Evolutionary conservation across 768 basidiomycete genomes (phyloP), one percentile per base, ranked within the genome.

Genomic region (Agaricus subrufescens): DNA sequence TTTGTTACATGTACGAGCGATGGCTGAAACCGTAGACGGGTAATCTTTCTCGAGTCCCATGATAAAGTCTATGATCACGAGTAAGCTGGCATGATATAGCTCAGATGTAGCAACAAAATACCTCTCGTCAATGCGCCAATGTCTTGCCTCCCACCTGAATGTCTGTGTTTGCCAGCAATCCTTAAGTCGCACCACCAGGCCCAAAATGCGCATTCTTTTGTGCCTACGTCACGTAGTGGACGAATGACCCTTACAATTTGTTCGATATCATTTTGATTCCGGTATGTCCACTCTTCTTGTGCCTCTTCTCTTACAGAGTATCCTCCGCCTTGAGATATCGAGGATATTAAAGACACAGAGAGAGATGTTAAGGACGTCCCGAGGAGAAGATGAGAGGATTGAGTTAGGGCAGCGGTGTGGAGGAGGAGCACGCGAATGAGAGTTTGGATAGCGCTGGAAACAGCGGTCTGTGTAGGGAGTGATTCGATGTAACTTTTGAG

Each of bases 11-110:
- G 91, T 93, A 37, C 87, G 81, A 25, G 84, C 84, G 49, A 94
- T 88, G 0, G 91, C 84, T 7, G 89, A 91, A 10, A 93, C 91
- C 0, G 91, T 94, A 0, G 91, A 90, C 3, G 91, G 91, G 66
- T 87, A 94, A 66, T 92, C 85, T 50, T 78, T 82, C 69, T 94
- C 91, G 29, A 94, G 66, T 2, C 89, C 86, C 19, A 87, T 69
- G 55, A 94, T 89, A 62, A 93, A 94, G 66, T 86, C 91, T 91
- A 30, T 48, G 11, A 34, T 26, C 11, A 31, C 4, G 14, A 14
- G 30, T 48, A 8, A 31, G 47, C 15, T 48, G 31, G 11, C 4
- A 30, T 6, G 26, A 15, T 9, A 23, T 12, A 8, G 19, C 15
- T 44, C 42, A 8, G 25, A 44, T 44, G 25, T 4, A 25, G 26